Conservation (phyloP, 768 basidiomycete genomes). For the Leccinellum albellum region DNA sequence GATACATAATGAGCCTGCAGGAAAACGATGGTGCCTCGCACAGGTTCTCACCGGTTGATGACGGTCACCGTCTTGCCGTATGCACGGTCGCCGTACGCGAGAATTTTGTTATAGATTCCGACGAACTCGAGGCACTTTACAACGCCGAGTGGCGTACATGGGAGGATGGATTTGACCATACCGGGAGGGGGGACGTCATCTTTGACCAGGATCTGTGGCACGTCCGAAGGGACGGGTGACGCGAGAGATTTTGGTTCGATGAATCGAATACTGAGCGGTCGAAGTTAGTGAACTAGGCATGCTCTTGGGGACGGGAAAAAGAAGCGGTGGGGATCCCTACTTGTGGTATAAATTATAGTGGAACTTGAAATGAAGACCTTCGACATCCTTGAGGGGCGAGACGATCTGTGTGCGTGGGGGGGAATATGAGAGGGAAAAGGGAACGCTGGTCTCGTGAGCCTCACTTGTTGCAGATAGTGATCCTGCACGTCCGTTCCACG, state of each 20-base stretch:
- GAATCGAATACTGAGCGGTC: constrained; percentile 76
- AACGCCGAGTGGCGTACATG: constrained; percentile 94
- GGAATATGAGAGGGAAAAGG: neutral
- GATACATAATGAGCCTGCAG: neutral
- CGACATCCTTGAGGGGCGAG: constrained; percentile 95
- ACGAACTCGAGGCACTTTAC: constrained; percentile 91
- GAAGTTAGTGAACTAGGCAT: neutral
- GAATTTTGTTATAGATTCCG: constrained; percentile 89
- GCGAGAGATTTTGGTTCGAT: constrained; percentile 74
- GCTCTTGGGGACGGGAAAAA: neutral
- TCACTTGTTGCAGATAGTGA: constrained; percentile 92
- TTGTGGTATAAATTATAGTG: constrained; percentile 94
- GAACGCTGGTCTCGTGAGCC: neutral
- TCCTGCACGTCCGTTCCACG: constrained; percentile 48
- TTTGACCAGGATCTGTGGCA: constrained; percentile 31
- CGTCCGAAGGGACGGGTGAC: constrained; percentile 38
- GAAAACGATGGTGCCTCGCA: neutral
- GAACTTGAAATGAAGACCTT: constrained; percentile 95
- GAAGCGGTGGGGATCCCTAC: constrained; percentile 39
- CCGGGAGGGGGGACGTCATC: constrained; percentile 72
- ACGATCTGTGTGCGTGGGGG: constrained; percentile 56
- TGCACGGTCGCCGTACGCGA: constrained; percentile 92
- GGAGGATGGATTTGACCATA: constrained; percentile 92
- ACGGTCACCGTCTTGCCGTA: constrained; percentile 92
- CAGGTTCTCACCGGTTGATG: constrained; percentile 74